Conservation (phyloP, 768 basidiomycete genomes). For the Kwoniella botswanensis region DNA sequence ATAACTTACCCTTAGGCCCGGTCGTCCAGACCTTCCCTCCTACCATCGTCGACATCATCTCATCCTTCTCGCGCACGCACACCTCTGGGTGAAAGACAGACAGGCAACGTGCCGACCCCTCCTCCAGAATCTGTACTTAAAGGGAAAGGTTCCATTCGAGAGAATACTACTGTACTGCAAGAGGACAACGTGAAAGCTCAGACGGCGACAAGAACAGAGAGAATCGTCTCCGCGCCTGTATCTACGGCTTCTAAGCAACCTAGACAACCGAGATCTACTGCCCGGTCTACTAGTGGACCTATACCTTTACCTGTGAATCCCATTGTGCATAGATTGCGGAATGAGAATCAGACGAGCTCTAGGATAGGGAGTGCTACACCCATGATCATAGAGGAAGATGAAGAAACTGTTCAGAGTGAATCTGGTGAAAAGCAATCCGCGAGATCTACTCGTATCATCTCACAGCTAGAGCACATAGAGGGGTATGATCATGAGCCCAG, state of each 20-base stretch:
- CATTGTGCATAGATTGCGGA: neutral
- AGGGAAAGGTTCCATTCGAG: neutral
- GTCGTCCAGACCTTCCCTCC: slow-evolving; percentile 3
- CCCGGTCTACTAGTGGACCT: slow-evolving; percentile 14
- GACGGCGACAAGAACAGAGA: neutral
- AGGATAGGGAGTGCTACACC: neutral
- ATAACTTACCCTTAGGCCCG: slow-evolving; percentile 3
- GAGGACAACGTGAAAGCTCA: neutral
- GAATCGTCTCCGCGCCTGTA: slow-evolving; percentile 14
- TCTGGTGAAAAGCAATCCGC: neutral
- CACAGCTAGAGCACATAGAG: neutral
- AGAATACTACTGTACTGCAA: neutral
- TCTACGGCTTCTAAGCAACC: neutral
- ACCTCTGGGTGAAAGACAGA: slow-evolving; percentile 18
- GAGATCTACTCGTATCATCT: neutral
- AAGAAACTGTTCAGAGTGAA: slow-evolving; percentile 11
- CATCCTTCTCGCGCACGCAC: neutral
- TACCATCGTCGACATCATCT: slow-evolving; percentile 10
- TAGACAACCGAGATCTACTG: slow-evolving; percentile 6
- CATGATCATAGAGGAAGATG: slow-evolving; percentile 20
- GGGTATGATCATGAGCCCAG: slow-evolving; percentile 6
- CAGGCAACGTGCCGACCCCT: slow-evolving; percentile 11
- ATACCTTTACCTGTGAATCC: neutral
- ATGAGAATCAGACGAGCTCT: no score
- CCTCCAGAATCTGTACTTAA: slow-evolving; percentile 3